Base-by-base conservation (phyloP, 495 filamentous ascomycete genomes). In the Hypoxylon cercidicola region DNA sequence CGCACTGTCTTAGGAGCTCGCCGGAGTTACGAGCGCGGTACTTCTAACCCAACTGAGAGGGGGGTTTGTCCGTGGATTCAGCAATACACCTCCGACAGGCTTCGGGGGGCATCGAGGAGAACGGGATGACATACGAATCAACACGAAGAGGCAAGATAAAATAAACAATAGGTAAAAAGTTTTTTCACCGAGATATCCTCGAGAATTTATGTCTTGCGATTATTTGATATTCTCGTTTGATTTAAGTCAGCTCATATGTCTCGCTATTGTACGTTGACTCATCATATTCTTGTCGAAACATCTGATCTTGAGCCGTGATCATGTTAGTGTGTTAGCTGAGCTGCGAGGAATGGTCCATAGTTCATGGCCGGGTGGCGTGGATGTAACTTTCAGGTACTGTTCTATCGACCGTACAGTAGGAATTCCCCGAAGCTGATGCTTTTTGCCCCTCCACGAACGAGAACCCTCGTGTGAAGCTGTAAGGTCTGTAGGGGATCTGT, bases 1-100 rank as follows among this genome's bases (percentile, higher is more conserved):
- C 62, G 63, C 63, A 69, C 56, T 66, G 56, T 66, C 51, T 47
- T 47, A 56, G 66, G 61, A 69, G 56, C 47, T 50, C 57, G 46
- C 62, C 62, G 66, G 62, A 61, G 61, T 37, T 69, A 69, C 61
- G 39, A 46, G 41, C 4, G 2, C 11, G 37, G 41, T 69, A 65
- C 60, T 47, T 64, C 8, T 13, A 13, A 19, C 32, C 28, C 20
- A 53, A 55, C 46, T 57, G 23, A 25, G 23, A 25, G 5, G 40
- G 23, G 23, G 32, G 37, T 46, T 57, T 58, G 61, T 66, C 62
- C 62, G 66, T 61, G 18, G 47, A 57, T 23, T 35, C 7, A 35
- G 23, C 30, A 39, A 15, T 47, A 52, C 20, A n/a, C n/a, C n/a
- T n/a, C n/a, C n/a, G n/a, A 32, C 30, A 9, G 30, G 30, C 30